Evolutionary conservation across 768 basidiomycete genomes (phyloP), one percentile per base, ranked within the genome.

Genomic region (Daedaleopsis nitida): DNA sequence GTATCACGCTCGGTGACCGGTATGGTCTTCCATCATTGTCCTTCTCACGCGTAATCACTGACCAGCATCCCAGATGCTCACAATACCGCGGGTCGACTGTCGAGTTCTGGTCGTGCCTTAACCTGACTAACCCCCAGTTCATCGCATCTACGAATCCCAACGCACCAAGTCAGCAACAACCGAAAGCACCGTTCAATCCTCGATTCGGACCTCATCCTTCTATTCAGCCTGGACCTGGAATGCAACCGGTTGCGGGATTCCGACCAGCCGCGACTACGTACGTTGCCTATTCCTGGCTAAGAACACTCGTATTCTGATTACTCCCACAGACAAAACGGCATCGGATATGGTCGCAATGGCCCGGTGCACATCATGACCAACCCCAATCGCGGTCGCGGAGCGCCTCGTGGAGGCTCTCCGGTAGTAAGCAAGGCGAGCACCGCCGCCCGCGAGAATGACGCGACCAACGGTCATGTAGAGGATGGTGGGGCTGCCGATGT

Each of bases 71-170:
- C 64, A 94, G 94, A 64, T 97, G 96, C 74, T 94, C 94, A 0
- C 84, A 87, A 62, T 98, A 97, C 72, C 91, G 96, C 17, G 97
- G 97, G 37, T 90, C 89, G 34, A 90, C 89, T 0, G 89, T 96
- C 39, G 84, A 91, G 32, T 94, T 95, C 72, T 87, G 89, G 59
- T 84, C 92, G 1, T 94, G 96, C 69, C 77, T 99, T 61, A 99
- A 99, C 74, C 73, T 99, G 66, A 90, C 87, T 21, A 79, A 87
- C 66, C 89, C 86, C 3, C 96, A 98, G 73, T 97, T 92, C 72
- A 81, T 91, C 17, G 86, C 88, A 16, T 85, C 89, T 0, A 92
- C 87, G 7, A 84, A 86, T 38, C 84, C 87, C 0, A 82, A 82
- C 62, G 80, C 75, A 1, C 83, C 85, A 0, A 78, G 80, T 5